Base-by-base conservation (phyloP, 495 filamentous ascomycete genomes). In the Hyaloscypha variabilis region DNA sequence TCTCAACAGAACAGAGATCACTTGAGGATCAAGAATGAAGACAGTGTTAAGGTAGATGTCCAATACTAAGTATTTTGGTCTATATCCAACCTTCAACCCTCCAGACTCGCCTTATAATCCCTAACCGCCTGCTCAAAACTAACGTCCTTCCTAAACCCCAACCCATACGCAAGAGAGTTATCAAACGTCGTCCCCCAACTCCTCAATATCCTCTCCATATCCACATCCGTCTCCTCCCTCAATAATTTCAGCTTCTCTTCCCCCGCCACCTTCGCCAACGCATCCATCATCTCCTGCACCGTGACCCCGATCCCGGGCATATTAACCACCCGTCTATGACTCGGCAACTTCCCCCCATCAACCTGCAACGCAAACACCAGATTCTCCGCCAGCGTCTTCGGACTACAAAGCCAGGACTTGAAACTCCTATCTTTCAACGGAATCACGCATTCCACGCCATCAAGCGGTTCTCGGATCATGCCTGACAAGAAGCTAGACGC, bases 401-500 rank as follows among this genome's bases (percentile, higher is more conserved):
- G 90, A 66, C 86, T 87, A 72, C 86, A 88, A 36, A 94, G 75
- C 82, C 88, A 94, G 64, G 84, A 84, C 68, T 79, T 77, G 69
- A 90, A 89, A 62, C 69, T 78, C 65, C 77, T 79, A 75, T 83
- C 88, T 67, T 71, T 68, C 72, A 80, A 69, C 62, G 91, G 91
- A 5, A 93, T 75, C 11, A 88, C 77, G 67, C 87, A 88, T 75
- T 87, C 87, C 65, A 85, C 75, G 5, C 89, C 89, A 42, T 85
- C 76, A 72, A 85, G 74, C 17, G 87, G 86, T 74, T 90, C 87
- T 4, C 87, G 83, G 59, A 90, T 85, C 61, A 95, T 92, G 6
- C 91, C 91, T 11, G 85, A 88, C 34, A 90, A 80, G 65, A 93
- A 95, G 26, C 84, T 87, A 30, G 85, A 88, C 5, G 91, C 91